Percentiles rank a stretch among this genome's conserved stretches.
Conservation (phyloP, 2,329 filamentous ascomycete genomes). For the Raffaelea arxii region DNA sequence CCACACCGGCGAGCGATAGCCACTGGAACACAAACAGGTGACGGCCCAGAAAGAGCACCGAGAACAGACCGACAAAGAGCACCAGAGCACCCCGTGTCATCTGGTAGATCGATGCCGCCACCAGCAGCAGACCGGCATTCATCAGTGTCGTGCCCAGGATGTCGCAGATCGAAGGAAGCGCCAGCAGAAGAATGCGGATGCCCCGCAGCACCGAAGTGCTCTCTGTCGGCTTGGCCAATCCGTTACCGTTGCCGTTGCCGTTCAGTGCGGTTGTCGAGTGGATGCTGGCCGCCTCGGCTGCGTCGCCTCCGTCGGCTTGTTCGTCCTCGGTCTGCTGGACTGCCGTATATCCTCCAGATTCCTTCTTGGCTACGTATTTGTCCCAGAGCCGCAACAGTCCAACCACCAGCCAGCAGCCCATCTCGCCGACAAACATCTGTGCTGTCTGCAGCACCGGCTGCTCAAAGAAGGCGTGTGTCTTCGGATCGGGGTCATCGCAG, state of each 20-base stretch:
- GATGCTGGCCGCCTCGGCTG: slow-evolving; percentile 34
- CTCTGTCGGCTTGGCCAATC: slow-evolving; percentile 18
- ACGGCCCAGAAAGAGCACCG: slow-evolving; percentile 77
- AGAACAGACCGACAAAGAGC: slow-evolving; percentile 91
- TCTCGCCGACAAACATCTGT: slow-evolving; percentile 97
- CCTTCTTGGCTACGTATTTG: slow-evolving; percentile 36
- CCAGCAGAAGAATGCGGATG: slow-evolving; percentile 62
- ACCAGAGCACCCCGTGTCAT: slow-evolving; percentile 96
- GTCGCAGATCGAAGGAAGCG: slow-evolving; percentile 83
- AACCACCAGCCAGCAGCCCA: slow-evolving; percentile 91
- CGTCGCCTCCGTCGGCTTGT: slow-evolving; percentile 34
- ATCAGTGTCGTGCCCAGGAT: slow-evolving; percentile 93
- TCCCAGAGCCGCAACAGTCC: slow-evolving; percentile 58
- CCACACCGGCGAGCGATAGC: slow-evolving; percentile 77
- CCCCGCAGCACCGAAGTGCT: slow-evolving; percentile 58
- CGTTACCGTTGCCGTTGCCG: slow-evolving; percentile 33
- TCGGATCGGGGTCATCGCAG: slow-evolving; percentile 62
- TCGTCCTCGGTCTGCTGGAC: slow-evolving; percentile 43
- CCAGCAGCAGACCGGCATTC: slow-evolving; percentile 90
- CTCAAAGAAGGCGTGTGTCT: slow-evolving; percentile 67
- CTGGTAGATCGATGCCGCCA: slow-evolving; percentile 94
- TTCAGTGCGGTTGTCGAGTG: slow-evolving; percentile 32
- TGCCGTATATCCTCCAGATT: slow-evolving; percentile 49
- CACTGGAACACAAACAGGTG: slow-evolving; percentile 84
- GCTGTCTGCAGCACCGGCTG: slow-evolving; percentile 93